Percentiles rank a stretch among this genome's conserved stretches.
phyloP scores from a whole-genome alignment of 1,139 yeast genomes.

The Kodamaea sp. region DNA sequence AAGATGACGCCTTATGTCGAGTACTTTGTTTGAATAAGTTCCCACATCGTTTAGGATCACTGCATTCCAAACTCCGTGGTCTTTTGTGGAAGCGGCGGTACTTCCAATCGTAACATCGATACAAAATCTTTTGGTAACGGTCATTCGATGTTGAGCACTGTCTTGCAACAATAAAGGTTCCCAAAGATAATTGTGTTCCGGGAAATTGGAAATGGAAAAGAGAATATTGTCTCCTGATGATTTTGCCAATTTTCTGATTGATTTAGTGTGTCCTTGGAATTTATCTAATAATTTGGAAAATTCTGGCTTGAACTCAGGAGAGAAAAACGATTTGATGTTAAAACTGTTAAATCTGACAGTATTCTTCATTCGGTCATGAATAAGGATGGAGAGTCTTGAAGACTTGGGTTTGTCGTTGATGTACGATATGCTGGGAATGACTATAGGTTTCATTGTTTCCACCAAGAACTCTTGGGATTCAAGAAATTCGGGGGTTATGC shows the following conservation, averaged over 20 bases:
- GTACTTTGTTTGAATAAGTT: conserved; percentile 4
- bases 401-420: conserved; percentile 14
- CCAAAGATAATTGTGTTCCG: conserved; percentile 69
- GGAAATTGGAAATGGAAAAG: conserved; percentile 44
- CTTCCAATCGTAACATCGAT: conserved; percentile 23
- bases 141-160: conserved; percentile 19
- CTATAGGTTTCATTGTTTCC: conserved; percentile 23
- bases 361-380: conserved; percentile 43
- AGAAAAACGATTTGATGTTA: conserved; percentile 13
- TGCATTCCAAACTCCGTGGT: conserved; percentile 31
- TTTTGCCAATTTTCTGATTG: conserved; percentile 65
- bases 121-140: conserved; percentile 38
- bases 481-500: conserved; percentile 3
- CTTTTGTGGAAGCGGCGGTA: conserved; percentile 3
- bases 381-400: conserved; percentile 25
- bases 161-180: conserved; percentile 39
- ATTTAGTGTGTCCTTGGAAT: conserved; percentile 83
- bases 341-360: conserved; percentile 34
- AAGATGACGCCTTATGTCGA: conserved; percentile 29
- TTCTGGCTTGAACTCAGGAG: neutral
- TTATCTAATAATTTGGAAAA: conserved; percentile 32
- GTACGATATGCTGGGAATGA: conserved; percentile 23
- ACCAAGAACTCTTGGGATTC: conserved; percentile 18
- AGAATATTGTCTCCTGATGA: conserved; percentile 42
- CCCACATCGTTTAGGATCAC: conserved; percentile 35